These are phyloP conservation scores for Microbotryum violaceum DNA, from an alignment of 1,284 basidiomycete genomes.

Conservation along the genomic window DNA sequence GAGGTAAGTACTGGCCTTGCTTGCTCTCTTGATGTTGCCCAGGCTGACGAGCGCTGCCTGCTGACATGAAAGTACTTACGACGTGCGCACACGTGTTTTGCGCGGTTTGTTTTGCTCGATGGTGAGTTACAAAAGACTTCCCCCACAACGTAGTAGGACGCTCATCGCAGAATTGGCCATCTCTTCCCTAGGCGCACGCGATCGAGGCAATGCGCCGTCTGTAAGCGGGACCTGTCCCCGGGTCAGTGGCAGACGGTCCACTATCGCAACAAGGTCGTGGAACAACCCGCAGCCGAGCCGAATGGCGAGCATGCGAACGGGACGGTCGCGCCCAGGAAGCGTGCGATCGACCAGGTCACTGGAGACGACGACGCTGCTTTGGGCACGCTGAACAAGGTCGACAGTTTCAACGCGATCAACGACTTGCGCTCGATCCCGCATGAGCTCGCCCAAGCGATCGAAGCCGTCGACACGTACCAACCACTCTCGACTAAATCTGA, in stretches of 20 bases:
- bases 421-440: constrained; percentile 3
- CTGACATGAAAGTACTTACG: background rate
- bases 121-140: background rate
- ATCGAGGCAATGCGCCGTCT: constrained; percentile 14
- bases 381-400: constrained; percentile 4
- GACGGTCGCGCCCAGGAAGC: background rate
- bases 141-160: constrained; percentile 1
- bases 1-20: background rate
- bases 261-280: background rate
- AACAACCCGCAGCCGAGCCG: background rate
- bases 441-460: constrained; percentile 11
- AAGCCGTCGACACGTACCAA: constrained; percentile 10
- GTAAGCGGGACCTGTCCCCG: constrained; percentile 10
- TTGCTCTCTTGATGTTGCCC: too few species aligned
- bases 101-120: background rate
- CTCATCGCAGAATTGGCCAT: background rate
- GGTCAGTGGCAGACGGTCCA: constrained; percentile 15
- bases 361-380: background rate
- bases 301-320: background rate
- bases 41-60: too few species aligned
- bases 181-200: too few species aligned
- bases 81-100: constrained; percentile 6
- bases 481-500: constrained; percentile 29
- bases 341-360: background rate
- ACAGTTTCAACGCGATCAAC: constrained; percentile 12